phyloP scores from a whole-genome alignment of 2,329 filamentous ascomycete genomes.

The Elsinoe necatrix region DNA sequence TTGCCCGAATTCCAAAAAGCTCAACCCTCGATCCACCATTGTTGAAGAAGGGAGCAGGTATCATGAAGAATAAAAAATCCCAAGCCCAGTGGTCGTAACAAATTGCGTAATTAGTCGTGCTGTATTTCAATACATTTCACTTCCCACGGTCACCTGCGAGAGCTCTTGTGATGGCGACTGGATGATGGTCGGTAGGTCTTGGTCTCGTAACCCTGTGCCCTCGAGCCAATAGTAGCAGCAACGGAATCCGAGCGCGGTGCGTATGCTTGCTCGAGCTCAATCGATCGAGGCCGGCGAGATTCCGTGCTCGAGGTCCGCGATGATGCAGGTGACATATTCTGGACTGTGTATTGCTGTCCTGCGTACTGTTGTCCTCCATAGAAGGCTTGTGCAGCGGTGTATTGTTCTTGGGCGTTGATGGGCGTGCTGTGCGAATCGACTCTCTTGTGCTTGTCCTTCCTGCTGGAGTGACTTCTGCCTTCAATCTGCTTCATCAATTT shows the following conservation, averaged over 20 bases:
- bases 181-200: not conserved
- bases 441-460: slow-evolving; percentile 6
- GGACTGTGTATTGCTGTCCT: not conserved
- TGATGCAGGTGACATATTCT: slow-evolving; percentile 1
- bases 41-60: slow-evolving; percentile 12
- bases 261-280: not conserved
- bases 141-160: not conserved
- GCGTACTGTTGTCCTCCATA: not conserved
- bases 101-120: not conserved
- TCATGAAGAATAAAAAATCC: slow-evolving; percentile 3
- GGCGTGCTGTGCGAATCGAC: not conserved
- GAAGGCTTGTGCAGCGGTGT: slow-evolving; percentile 1
- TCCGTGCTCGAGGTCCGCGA: slow-evolving; percentile 1
- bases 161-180: not conserved
- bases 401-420: not conserved
- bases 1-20: not conserved
- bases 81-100: slow-evolving; percentile 1
- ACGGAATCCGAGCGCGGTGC: not conserved
- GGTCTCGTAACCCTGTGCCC: not conserved
- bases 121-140: not conserved
- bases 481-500: not conserved
- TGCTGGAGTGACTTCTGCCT: not conserved
- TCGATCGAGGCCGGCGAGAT: not conserved
- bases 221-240: not conserved
- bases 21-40: slow-evolving; percentile 1